A percentile compares a stretch with the other conserved stretches of the same genome.
Evolutionary conservation across 805 yeast species (phyloP).

Genomic region (Spathaspora girioi): DNA sequence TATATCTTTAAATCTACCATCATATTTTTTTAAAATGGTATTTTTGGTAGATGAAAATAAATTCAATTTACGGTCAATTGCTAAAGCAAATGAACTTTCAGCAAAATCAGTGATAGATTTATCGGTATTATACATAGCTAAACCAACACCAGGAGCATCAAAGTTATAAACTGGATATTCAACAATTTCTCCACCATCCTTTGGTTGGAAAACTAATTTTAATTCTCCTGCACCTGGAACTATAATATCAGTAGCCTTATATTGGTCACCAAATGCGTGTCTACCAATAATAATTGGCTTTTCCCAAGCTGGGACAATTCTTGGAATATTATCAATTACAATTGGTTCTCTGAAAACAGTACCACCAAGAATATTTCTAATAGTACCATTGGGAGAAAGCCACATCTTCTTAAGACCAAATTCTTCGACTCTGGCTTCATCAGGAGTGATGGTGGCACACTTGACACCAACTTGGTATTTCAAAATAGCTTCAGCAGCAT

Average conservation of each 20-base stretch:
- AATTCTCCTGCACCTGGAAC: constrained; percentile 78
- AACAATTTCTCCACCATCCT: constrained; percentile 52
- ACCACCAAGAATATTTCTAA: constrained; percentile 92
- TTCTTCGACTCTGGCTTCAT: constrained; percentile 91
- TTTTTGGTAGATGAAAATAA: constrained; percentile 89
- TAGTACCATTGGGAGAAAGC: constrained; percentile 96
- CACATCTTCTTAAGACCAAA: constrained; percentile 92
- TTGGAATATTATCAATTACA: constrained; percentile 82
- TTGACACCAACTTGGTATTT: constrained; percentile 91
- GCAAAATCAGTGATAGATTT: constrained; percentile 90
- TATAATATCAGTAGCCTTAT: constrained; percentile 85
- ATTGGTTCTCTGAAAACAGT: constrained; percentile 97
- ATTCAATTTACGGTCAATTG: constrained; percentile 72
- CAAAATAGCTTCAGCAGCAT: constrained; percentile 85
- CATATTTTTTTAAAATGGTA: constrained; percentile 90
- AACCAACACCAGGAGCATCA: constrained; percentile 72
- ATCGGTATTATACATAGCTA: constrained; percentile 95
- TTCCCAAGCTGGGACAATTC: constrained; percentile 89
- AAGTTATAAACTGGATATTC: constrained; percentile 65
- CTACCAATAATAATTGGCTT: constrained; percentile 95
- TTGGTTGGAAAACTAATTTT: constrained; percentile 72
- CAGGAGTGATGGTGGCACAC: constrained; percentile 99
- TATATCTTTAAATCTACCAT: constrained; percentile 92
- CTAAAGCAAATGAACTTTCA: constrained; percentile 86
- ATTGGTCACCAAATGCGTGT: constrained; percentile 97